Conservation (phyloP, 345 rosid species). For the Aquilaria malaccensis region DNA sequence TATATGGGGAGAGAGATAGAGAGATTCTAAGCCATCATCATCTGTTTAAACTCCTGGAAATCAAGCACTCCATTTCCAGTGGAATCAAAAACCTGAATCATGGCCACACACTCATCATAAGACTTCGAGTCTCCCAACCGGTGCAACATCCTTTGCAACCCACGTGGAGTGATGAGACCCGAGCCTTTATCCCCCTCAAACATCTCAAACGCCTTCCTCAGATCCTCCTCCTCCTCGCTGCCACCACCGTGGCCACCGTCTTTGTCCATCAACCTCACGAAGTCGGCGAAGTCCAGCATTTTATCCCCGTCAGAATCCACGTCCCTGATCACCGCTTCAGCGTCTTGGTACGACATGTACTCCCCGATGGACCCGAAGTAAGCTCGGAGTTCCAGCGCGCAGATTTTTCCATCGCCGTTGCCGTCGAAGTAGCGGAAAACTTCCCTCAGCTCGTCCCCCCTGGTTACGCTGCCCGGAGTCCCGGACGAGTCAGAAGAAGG, state of each 20-base stretch:
- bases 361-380: conserved; percentile 76
- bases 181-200: conserved; percentile 72
- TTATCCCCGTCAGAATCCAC: conserved; percentile 64
- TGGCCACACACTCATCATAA: conserved; percentile 60
- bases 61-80: conserved; percentile 89
- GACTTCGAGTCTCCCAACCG: conserved; percentile 66
- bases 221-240: conserved; percentile 36
- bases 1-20: no score
- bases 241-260: conserved; percentile 20
- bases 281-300: conserved; percentile 60
- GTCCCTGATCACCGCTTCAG: conserved; percentile 44
- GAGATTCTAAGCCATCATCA: conserved; percentile 39
- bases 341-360: conserved; percentile 50
- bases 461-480: neutral
- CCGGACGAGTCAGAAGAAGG: no score
- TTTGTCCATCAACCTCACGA: conserved; percentile 47
- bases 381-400: conserved; percentile 56
- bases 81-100: conserved; percentile 69
- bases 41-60: conserved; percentile 68
- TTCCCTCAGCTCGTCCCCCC: conserved; percentile 34
- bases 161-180: conserved; percentile 70
- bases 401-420: conserved; percentile 70
- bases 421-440: conserved; percentile 66
- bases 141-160: conserved; percentile 69
- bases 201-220: conserved; percentile 78